Conservation (phyloP, 2,329 filamentous ascomycete genomes). For the Sporothrix mexicana region DNA sequence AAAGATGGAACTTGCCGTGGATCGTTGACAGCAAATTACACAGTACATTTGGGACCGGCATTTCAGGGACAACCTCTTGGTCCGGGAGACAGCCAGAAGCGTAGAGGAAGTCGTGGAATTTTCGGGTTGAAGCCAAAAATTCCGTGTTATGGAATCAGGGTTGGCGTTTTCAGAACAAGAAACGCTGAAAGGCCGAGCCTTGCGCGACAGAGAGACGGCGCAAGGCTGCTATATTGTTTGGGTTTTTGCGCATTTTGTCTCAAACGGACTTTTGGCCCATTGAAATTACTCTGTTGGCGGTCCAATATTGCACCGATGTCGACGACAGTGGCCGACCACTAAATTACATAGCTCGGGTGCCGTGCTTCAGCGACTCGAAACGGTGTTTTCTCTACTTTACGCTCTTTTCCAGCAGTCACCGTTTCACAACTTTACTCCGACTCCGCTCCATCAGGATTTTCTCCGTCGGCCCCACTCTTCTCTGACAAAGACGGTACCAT, state of each 20-base stretch:
- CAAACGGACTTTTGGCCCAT: neutral
- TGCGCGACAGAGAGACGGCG: neutral
- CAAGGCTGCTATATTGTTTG: neutral
- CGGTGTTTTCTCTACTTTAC: too few relatives aligned
- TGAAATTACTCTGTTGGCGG: neutral
- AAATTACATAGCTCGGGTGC: neutral
- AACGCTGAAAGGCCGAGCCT: neutral
- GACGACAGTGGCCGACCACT: neutral
- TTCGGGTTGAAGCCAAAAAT: neutral
- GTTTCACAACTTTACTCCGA: slow-evolving; percentile 5
- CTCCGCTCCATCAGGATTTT: slow-evolving; percentile 2
- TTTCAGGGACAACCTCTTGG: neutral
- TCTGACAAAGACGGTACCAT: neutral
- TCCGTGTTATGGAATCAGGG: neutral
- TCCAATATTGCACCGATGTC: neutral
- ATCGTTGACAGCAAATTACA: too few relatives aligned
- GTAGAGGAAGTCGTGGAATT: neutral
- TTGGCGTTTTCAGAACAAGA: neutral
- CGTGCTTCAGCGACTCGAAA: neutral
- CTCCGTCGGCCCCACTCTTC: slow-evolving; percentile 5
- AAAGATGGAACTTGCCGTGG: too few relatives aligned
- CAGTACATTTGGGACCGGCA: neutral
- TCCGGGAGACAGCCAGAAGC: too few relatives aligned
- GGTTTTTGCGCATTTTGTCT: neutral
- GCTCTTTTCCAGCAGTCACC: neutral